Base-by-base conservation (phyloP, 805 yeast species). In the Candida insectalens region DNA sequence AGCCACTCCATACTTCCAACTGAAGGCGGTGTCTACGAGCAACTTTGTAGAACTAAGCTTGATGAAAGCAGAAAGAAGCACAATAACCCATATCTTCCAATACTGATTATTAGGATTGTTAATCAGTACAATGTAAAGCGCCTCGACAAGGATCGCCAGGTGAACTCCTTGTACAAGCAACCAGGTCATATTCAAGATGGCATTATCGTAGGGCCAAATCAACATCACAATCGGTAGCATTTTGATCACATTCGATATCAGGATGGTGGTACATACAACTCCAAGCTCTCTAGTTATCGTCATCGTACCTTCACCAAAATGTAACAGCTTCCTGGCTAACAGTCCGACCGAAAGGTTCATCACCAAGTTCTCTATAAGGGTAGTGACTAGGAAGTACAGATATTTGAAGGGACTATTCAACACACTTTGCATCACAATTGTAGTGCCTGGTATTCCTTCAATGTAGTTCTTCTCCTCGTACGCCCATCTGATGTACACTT, bases 141-240 rank as follows among this genome's bases (percentile, higher is more conserved):
- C 60, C 30, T 57, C 61, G 6, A 57, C 42, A 6, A 55, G 41
- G 19, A 57, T 45, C 6, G 53, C 46, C 10, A 51, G 32, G 35
- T 57, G 55, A 12, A 57, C 49, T 4, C 54, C 36, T 19, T 54
- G 52, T 6, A 57, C 55, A n/a, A 52, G 38, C 19, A 49, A 44
- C 34, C 59, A 46, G 1, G 62, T 59, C 25, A 57, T 40, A 27
- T 53, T 49, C 25, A 59, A 78, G 3, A 80, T 64, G 1, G 79
- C 65, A n/a, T 82, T 71, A 50, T 92, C 96, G 49, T 92, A 92
- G 1, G 95, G 92, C 99, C 99, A 92, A 23, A 92, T 89, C 21
- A 92, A 63, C 88, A 89, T 89, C 22, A 92, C 65, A 14, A 92
- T 80, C 0, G 98, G 98, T 41, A 89, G 78, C 16, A 89, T 63